Percentiles rank a stretch among this genome's conserved stretches.
Evolutionary conservation across 257 asterid genomes (phyloP).

Genomic region (Buddleja alternifolia): DNA sequence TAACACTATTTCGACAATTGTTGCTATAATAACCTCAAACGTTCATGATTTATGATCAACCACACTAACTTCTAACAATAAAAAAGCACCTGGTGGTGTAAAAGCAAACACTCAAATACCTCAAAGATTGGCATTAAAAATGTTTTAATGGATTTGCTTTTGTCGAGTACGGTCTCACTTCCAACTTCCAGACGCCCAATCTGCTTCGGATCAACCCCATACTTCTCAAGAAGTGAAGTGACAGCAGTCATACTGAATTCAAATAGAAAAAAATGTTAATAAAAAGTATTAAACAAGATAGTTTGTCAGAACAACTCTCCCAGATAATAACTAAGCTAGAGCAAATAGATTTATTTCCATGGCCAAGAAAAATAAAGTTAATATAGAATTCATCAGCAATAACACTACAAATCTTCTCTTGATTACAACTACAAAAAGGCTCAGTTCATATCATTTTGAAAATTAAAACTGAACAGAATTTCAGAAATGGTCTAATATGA

Average conservation of each 20-base stretch:
- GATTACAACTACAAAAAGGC: not conserved
- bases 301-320: not conserved
- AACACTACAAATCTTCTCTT: not conserved
- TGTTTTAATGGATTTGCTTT: conserved; percentile 98
- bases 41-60: conserved; percentile 17
- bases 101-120: conserved; percentile 48
- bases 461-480: not conserved
- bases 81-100: not conserved
- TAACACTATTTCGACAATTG: not conserved
- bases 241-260: conserved; percentile 91
- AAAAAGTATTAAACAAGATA: not conserved
- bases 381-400: conserved; percentile 5
- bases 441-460: conserved; percentile 6
- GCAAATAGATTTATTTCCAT: conserved; percentile 4
- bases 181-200: conserved; percentile 99
- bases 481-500: not conserved
- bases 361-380: conserved; percentile 13
- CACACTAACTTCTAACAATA: not conserved
- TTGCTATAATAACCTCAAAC: not conserved
- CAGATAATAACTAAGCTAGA: conserved; percentile 3
- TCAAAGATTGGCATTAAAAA: conserved; percentile 97
- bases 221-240: conserved; percentile 84
- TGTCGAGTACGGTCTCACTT: conserved; percentile 95
- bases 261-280: not conserved
- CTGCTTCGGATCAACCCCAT: conserved; percentile 77